Evolutionary conservation across 352 stramenopile species (phyloP).

Genomic region (Aphanomyces astaci): DNA sequence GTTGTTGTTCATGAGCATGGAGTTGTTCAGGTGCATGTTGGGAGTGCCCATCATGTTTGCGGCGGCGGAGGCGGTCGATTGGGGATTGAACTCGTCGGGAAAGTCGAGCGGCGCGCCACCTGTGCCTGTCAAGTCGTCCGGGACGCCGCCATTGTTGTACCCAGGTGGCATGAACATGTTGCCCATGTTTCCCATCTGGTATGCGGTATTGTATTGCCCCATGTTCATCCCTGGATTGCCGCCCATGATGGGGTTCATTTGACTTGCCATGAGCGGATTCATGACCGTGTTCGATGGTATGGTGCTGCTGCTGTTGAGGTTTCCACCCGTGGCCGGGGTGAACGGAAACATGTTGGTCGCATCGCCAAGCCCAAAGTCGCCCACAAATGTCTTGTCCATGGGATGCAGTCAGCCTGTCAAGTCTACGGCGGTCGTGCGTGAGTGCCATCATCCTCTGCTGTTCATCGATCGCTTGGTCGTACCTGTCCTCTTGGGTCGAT

Average conservation of each 20-base stretch:
- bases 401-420: background rate
- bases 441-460: background rate
- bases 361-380: conserved; percentile 60
- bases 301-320: conserved; percentile 19
- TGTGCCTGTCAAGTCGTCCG: conserved; percentile 17
- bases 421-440: background rate
- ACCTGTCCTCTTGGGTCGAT: background rate
- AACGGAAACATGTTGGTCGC: conserved; percentile 62
- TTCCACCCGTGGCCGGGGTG: conserved; percentile 31
- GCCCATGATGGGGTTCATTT: conserved; percentile 48
- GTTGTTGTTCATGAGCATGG: conserved; percentile 44
- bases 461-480: background rate
- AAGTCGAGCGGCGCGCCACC: conserved; percentile 71
- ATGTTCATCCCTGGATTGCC: background rate
- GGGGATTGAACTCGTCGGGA: conserved; percentile 76
- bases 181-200: conserved; percentile 18
- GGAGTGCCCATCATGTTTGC: conserved; percentile 50
- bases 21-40: conserved; percentile 53
- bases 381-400: conserved; percentile 40
- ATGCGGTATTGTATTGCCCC: conserved; percentile 14
- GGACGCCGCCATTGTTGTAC: background rate
- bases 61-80: conserved; percentile 27
- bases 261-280: conserved; percentile 40
- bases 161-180: conserved; percentile 18
- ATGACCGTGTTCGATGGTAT: conserved; percentile 22